Evolutionary conservation across 2,329 filamentous ascomycete genomes (phyloP).

Genomic region (Alternaria tenuissima): DNA sequence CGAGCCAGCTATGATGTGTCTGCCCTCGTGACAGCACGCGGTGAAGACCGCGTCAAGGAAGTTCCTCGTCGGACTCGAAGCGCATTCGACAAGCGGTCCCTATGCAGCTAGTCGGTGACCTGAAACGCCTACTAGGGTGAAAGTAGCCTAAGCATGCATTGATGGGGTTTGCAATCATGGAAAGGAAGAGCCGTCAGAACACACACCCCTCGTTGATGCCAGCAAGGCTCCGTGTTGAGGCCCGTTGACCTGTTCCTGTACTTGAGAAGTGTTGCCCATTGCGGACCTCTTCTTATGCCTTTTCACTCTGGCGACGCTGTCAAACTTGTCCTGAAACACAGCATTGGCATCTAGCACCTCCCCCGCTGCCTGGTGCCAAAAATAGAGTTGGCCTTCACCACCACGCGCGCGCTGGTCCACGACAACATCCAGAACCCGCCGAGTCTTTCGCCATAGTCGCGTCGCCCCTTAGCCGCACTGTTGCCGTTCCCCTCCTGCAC

Average conservation of each 20-base stretch:
- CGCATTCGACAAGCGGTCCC: constrained; percentile 5
- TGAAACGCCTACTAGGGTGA: constrained; percentile 30
- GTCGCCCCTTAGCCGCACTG: constrained; percentile 13
- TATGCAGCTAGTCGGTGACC: constrained; percentile 9
- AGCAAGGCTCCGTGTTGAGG: constrained; percentile 16
- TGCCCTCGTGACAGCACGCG: constrained; percentile 13
- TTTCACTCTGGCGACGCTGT: constrained; percentile 22
- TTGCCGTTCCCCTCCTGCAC: constrained; percentile 16
- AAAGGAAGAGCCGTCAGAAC: constrained; percentile 27
- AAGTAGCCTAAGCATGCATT: constrained; percentile 27
- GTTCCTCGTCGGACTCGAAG: constrained; percentile 9
- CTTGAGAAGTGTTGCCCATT: constrained; percentile 3
- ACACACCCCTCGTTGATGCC: constrained; percentile 26
- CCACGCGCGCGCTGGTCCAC: constrained; percentile 25
- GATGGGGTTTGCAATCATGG: constrained; percentile 22
- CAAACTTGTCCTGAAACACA: constrained; percentile 37
- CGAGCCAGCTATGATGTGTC: constrained; percentile 6
- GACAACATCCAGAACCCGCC: constrained; percentile 8
- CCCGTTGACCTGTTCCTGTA: constrained; percentile 2
- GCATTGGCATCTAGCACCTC: constrained; percentile 36
- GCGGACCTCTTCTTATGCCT: constrained; percentile 2
- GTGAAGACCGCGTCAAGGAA: constrained; percentile 13
- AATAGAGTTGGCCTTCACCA: constrained; percentile 35
- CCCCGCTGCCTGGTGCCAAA: constrained; percentile 36
- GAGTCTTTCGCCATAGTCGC: constrained; percentile 18